Conservation (phyloP, 805 yeast genomes). For the Saccharomycopsis capsularis region DNA sequence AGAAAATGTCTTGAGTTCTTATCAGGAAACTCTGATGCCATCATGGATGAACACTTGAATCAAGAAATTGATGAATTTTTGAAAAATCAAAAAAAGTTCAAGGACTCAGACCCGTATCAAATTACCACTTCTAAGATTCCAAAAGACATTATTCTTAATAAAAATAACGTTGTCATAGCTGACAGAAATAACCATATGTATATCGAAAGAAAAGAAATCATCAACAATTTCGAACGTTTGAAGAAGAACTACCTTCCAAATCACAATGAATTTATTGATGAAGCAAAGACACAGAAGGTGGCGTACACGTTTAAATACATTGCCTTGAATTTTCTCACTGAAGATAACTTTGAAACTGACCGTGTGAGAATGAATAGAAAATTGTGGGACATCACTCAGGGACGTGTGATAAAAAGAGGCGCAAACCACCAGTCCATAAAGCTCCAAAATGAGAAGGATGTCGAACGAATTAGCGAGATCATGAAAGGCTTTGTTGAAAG, state of each 20-base stretch:
- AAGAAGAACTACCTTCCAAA: constrained; percentile 1
- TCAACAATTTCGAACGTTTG: constrained; percentile 37
- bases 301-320: constrained; percentile 42
- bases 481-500: constrained; percentile 68
- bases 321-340: constrained; percentile 58
- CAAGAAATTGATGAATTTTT: constrained; percentile 4
- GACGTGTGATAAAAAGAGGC: constrained; percentile 63
- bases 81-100: not conserved
- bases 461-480: constrained; percentile 43
- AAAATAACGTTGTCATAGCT: constrained; percentile 51
- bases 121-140: no score
- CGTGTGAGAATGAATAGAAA: constrained; percentile 27
- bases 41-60: constrained; percentile 9
- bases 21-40: constrained; percentile 20
- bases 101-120: not conserved
- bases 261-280: not conserved
- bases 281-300: not conserved
- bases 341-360: constrained; percentile 20
- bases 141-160: constrained; percentile 13
- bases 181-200: constrained; percentile 80
- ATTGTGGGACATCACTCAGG: constrained; percentile 47
- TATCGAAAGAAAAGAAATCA: constrained; percentile 61
- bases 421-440: constrained; percentile 85
- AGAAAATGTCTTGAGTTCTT: constrained; percentile 34
- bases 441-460: constrained; percentile 29